A percentile compares a stretch with the other conserved stretches of the same genome.
Conservation (phyloP, 208 protist species). For the Leishmania mexicana region DNA sequence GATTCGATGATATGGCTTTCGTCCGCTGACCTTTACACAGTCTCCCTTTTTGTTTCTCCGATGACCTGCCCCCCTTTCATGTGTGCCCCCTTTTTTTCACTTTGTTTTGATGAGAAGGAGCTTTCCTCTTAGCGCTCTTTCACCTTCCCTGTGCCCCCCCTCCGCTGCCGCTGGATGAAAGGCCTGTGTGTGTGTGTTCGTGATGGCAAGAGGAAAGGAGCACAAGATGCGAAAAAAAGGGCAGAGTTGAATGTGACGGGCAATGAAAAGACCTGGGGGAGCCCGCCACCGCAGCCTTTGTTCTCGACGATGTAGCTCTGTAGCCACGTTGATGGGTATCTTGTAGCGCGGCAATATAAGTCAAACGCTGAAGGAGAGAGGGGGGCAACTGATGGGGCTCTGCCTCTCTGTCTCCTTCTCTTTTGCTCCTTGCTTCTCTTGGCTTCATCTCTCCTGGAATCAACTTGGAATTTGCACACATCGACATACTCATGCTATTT, state of each 20-base stretch:
- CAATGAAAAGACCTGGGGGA: not conserved
- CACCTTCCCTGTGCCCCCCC: not conserved
- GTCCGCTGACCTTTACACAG: constrained; percentile 1
- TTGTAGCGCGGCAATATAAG: not conserved
- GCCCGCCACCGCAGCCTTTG: not conserved
- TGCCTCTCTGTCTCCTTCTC: not conserved
- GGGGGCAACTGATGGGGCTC: not conserved
- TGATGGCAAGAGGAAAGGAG: not conserved
- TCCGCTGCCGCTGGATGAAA: constrained; percentile 2
- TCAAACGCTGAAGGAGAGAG: not conserved
- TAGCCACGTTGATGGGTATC: not conserved
- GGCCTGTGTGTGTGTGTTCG: not conserved
- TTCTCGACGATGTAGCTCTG: not conserved
- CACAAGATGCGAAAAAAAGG: not conserved
- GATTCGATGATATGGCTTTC: not conserved
- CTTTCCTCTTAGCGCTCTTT: not conserved
- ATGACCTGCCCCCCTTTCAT: not conserved
- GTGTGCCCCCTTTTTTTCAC: not conserved
- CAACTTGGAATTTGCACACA: not conserved
- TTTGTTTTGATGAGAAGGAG: not conserved
- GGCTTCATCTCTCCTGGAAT: not conserved
- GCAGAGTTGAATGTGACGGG: not conserved
- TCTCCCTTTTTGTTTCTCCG: not conserved
- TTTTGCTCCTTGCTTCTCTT: not conserved
- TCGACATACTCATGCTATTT: not conserved